A percentile compares a stretch with the other conserved stretches of the same genome.
phyloP scores from a whole-genome alignment of 2,329 filamentous ascomycete genomes.

The Neonectria neomacrospora region DNA sequence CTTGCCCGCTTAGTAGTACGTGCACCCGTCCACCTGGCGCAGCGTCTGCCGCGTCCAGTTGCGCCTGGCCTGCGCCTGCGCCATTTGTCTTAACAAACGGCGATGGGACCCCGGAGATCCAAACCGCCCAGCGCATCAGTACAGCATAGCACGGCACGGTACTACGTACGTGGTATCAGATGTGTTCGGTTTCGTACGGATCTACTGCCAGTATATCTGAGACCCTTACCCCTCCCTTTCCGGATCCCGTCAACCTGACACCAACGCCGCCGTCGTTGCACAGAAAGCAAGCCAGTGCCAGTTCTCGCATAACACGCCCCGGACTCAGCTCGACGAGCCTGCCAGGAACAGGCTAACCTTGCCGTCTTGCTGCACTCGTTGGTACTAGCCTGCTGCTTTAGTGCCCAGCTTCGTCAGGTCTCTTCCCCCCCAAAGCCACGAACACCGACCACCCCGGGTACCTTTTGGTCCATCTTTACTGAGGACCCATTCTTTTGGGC shows the following conservation, averaged over 20 bases:
- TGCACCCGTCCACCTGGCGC: not conserved
- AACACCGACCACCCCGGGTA: not conserved
- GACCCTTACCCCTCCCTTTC: conserved; percentile 18
- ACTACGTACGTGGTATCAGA: not conserved
- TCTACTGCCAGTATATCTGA: conserved; percentile 26
- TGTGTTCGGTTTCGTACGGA: not conserved
- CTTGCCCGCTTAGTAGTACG: conserved; percentile 7
- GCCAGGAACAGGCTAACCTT: not conserved
- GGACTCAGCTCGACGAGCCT: not conserved
- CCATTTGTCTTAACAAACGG: conserved; percentile 23
- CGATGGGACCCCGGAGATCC: not conserved
- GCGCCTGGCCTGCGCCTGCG: conserved; percentile 5
- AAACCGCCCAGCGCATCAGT: not conserved
- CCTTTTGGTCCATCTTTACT: conserved; percentile 1
- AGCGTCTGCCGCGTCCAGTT: conserved; percentile 10
- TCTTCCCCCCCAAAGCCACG: not conserved
- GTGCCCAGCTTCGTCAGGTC: too few species aligned
- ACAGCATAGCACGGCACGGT: too few species aligned
- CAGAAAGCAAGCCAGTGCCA: not conserved
- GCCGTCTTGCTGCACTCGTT: not conserved
- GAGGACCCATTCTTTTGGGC: not conserved
- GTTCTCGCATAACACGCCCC: not conserved
- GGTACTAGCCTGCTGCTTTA: not conserved
- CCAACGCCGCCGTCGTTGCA: conserved; percentile 22
- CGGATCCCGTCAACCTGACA: conserved; percentile 10